Percentiles rank a stretch among this genome's conserved stretches.
Conservation (phyloP, 2,329 filamentous ascomycete genomes). For the Onygena corvina region DNA sequence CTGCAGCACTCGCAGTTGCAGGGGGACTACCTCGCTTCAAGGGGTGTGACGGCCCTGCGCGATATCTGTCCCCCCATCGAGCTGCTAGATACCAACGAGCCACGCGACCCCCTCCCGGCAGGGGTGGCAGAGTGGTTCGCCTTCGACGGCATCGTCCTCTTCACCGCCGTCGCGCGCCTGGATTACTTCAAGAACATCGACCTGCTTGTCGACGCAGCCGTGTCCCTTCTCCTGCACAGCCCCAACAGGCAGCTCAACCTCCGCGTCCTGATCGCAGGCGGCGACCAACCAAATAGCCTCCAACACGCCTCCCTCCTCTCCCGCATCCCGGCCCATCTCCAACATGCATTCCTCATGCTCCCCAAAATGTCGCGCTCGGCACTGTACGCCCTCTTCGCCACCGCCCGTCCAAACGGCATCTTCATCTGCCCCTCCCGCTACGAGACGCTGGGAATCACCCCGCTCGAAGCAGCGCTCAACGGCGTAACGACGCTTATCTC, state of each 20-base stretch:
- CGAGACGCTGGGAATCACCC: constrained; percentile 3
- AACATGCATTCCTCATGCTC: neutral
- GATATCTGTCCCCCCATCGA: constrained; percentile 1
- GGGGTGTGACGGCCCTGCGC: neutral
- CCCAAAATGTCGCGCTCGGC: neutral
- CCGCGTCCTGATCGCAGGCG: neutral
- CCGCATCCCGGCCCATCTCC: neutral
- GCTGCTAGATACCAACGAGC: neutral
- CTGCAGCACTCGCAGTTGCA: neutral
- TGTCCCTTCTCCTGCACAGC: too few species aligned
- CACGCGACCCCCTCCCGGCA: neutral
- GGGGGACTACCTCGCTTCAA: neutral
- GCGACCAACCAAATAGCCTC: neutral
- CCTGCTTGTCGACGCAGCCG: constrained; percentile 3
- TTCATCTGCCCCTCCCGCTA: constrained; percentile 2
- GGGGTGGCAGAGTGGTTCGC: neutral
- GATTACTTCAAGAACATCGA: constrained; percentile 5
- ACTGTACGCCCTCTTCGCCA: neutral
- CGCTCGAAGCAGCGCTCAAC: neutral
- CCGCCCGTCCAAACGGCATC: neutral
- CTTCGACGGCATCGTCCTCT: constrained; percentile 1
- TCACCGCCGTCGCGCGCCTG: constrained; percentile 1
- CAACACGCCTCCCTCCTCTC: neutral
- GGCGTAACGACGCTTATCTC: neutral
- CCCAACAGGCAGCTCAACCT: too few species aligned